Conservation (phyloP, 78 protist genomes). For the Chrysochromulina tobinii region DNA sequence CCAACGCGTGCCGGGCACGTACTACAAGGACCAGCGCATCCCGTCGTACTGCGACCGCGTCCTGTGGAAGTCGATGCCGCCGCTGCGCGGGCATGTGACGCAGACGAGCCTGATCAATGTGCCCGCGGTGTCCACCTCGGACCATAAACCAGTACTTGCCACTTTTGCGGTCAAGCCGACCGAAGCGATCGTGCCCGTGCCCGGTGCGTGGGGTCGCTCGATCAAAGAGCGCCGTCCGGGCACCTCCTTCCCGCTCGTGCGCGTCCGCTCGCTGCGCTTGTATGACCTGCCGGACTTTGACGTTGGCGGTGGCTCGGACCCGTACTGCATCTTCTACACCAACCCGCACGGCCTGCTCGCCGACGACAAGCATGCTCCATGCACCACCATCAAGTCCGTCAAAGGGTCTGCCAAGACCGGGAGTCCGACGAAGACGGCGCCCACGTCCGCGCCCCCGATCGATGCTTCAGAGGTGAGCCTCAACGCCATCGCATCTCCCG, state of each 20-base stretch:
- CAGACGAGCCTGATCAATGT: neutral
- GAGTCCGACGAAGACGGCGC: neutral
- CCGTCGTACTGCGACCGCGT: conserved; percentile 56
- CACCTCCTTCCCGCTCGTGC: neutral
- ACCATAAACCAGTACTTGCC: conserved; percentile 18
- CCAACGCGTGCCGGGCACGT: neutral
- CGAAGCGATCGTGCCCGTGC: neutral
- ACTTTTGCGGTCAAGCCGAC: neutral
- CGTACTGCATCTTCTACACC: neutral
- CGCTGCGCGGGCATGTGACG: neutral
- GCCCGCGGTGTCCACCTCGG: neutral
- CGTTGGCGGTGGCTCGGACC: neutral
- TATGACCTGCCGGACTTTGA: neutral
- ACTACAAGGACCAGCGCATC: conserved; percentile 6
- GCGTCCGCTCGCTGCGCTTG: neutral
- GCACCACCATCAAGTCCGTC: neutral
- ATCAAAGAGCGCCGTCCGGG: too few species aligned
- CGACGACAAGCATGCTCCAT: neutral
- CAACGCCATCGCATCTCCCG: neutral
- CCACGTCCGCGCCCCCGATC: neutral
- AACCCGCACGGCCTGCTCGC: neutral
- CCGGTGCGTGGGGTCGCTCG: neutral
- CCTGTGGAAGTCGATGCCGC: conserved; percentile 29
- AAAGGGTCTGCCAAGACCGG: too few species aligned
- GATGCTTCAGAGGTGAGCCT: neutral